phyloP scores from a whole-genome alignment of 2,329 filamentous ascomycete genomes.

The Trichoderma sp. region DNA sequence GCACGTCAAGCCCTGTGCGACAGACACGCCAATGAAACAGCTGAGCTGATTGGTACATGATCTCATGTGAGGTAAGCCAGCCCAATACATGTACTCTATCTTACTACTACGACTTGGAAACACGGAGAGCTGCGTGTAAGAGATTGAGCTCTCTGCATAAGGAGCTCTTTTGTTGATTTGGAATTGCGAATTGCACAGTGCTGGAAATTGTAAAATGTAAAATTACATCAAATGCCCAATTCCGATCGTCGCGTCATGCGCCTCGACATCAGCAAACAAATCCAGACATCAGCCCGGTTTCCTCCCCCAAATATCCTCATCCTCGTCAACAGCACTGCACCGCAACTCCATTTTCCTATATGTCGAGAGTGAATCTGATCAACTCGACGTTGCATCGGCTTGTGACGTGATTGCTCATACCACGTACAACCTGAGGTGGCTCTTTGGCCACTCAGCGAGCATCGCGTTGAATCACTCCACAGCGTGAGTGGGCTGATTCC shows the following conservation, averaged over 20 bases:
- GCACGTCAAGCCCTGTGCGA: neutral
- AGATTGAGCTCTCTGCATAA: neutral
- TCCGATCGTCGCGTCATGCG: neutral
- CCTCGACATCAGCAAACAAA: neutral
- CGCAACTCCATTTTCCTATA: neutral
- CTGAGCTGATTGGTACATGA: neutral
- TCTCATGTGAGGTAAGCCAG: neutral
- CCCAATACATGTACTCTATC: neutral
- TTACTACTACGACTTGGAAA: neutral
- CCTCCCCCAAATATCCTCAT: neutral
- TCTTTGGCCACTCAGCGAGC: slow-evolving; percentile 1
- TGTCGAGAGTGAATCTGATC: neutral
- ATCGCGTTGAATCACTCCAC: slow-evolving; percentile 16
- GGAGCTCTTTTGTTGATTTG: neutral
- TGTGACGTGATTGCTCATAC: slow-evolving; percentile 20
- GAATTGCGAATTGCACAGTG: neutral
- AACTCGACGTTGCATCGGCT: neutral
- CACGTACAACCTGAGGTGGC: slow-evolving; percentile 8
- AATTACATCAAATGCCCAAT: neutral
- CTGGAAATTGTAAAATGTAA: neutral
- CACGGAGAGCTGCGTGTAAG: neutral
- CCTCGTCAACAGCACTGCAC: neutral
- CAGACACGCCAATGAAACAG: neutral
- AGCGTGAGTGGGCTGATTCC: slow-evolving; percentile 8
- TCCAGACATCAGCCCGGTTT: neutral